Conservation (phyloP, 1,284 basidiomycete genomes). For the Ganoderma leucocontextum region DNA sequence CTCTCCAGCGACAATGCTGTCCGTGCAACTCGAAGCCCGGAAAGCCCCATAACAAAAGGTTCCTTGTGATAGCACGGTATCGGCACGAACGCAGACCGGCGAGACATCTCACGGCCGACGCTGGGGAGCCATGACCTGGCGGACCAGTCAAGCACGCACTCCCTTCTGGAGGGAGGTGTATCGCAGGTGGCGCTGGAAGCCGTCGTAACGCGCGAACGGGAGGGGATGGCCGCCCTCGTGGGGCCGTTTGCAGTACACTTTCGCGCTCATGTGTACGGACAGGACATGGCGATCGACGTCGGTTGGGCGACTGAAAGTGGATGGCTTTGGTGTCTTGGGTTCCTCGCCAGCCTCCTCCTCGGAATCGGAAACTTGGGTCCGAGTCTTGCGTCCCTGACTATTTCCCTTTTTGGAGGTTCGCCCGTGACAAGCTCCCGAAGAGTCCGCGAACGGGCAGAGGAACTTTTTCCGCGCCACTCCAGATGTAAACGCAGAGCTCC, state of each 20-base stretch:
- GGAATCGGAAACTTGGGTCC: neutral
- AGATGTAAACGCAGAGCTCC: neutral
- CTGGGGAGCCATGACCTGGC: no score
- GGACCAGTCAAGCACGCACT: no score
- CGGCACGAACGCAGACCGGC: neutral
- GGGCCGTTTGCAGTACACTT: neutral
- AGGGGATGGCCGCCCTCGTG: neutral
- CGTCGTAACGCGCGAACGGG: neutral
- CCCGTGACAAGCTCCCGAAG: neutral
- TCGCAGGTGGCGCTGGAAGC: neutral
- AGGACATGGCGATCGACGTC: neutral
- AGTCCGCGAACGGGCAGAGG: neutral
- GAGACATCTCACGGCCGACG: neutral
- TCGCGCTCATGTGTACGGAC: neutral
- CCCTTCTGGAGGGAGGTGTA: neutral
- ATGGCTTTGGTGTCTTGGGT: neutral
- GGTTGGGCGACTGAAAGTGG: neutral
- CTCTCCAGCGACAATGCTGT: neutral
- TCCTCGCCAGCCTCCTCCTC: neutral
- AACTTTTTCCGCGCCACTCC: neutral
- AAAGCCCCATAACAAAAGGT: neutral
- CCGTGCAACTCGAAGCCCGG: neutral
- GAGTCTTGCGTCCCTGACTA: neutral
- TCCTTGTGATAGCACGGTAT: neutral
- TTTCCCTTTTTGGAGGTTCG: neutral